Evolutionary conservation across 1,139 yeast species (phyloP), one percentile per base, ranked within the genome.

Genomic region (Blastobotrys indianensis): DNA sequence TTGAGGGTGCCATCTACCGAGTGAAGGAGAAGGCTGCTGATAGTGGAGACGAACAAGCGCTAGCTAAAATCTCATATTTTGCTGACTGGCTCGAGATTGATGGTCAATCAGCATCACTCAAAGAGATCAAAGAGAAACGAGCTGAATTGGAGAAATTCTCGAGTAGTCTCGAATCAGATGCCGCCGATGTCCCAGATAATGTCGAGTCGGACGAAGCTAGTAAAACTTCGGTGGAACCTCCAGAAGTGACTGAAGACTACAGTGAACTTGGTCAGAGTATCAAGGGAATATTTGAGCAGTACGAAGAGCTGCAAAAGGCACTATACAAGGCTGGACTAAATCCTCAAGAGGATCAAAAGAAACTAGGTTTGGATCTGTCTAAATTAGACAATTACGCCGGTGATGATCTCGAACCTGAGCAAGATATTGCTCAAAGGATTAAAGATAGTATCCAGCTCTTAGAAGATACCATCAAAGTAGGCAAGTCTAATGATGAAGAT

Each of bases 1-100:
- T 67, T 15, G 71, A 67, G 48, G 58, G 62, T 11, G 54, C 59
- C 34, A 55, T 66, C 33, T 67, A 67, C 53, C 52, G 60, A 44
- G 59, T 62, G 12, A 60, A 64, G 30, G 61, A 55, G 25, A 41
- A 48, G 28, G 40, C 53, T 17, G 45, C 42, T 7, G 51, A 50
- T 15, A 20, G 41, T 9, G 49, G 50, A 37, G 33, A 52, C 43
- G 52, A 52, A 32, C 50, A 42, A 16, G 49, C 65, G 2, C 74
- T 48, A 32, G 42, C 32, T n/a, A 47, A 46, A 39, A 44, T 82
- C 1, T 53, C 68, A 29, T 81, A 79, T 20, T 67, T 73, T 20
- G 66, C 84, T 44, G 94, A 84, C 52, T 86, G 95, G 95, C 68
- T 87, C 33, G 95, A 86, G 46, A 80, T 76, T 54, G 90, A 82